phyloP scores from a whole-genome alignment of 1,284 basidiomycete species.

The Heterobasidion occidentale region DNA sequence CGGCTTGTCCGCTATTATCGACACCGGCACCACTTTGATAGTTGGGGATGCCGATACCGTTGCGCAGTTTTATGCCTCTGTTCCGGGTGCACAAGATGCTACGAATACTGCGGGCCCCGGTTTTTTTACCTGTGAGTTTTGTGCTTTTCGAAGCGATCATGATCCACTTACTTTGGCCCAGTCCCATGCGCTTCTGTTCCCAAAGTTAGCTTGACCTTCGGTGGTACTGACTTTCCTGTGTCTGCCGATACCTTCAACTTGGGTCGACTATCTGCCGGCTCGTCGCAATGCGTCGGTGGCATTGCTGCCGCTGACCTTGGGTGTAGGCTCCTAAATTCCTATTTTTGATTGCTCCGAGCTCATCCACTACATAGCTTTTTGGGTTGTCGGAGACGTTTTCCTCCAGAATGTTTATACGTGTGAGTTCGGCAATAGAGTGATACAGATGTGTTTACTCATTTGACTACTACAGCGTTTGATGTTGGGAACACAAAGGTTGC shows the following conservation, averaged over 20 bases:
- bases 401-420: slow-evolving; percentile 15
- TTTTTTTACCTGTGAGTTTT: slow-evolving; percentile 10
- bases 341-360: not conserved
- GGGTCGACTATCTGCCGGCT: slow-evolving; percentile 5
- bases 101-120: slow-evolving; percentile 9
- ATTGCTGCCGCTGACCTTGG: not conserved
- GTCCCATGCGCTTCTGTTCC: slow-evolving; percentile 17
- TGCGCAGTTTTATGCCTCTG: slow-evolving; percentile 26
- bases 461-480: slow-evolving; percentile 10
- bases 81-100: slow-evolving; percentile 24
- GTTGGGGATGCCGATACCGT: slow-evolving; percentile 35
- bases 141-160: not conserved
- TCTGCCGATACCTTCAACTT: slow-evolving; percentile 15
- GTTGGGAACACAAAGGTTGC: slow-evolving; percentile 12
- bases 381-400: slow-evolving; percentile 15
- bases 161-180: not conserved
- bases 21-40: slow-evolving; percentile 36
- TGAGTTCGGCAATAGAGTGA: slow-evolving; percentile 1
- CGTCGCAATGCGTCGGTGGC: slow-evolving; percentile 2
- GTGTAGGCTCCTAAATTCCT: not conserved
- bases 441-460: not conserved
- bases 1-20: slow-evolving; percentile 23
- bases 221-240: slow-evolving; percentile 13
- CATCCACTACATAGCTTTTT: slow-evolving; percentile 7
- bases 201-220: slow-evolving; percentile 14